Evolutionary conservation across 2,329 filamentous ascomycete genomes (phyloP), one percentile per base, ranked within the genome.

Genomic region (Calonectria fujianensis): DNA sequence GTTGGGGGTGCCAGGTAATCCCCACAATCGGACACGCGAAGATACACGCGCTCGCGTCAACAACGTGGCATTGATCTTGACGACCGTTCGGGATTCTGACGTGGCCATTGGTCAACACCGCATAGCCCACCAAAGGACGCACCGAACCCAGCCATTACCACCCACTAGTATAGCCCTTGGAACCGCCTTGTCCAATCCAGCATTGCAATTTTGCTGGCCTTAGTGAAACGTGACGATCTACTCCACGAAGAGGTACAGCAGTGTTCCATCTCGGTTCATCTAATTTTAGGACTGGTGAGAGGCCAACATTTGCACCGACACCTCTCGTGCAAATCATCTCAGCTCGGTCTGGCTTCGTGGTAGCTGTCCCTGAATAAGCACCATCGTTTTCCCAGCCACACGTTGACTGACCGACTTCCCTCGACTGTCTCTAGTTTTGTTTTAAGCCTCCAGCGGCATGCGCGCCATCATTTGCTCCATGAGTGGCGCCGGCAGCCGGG

Each of bases 31-130:
- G 39, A 39, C 51, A 32, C n/a, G 32, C 41, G 8, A 48, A 16
- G 45, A 48, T 48, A 48, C 29, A 39, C 20, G 24, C 32, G 32
- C 14, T 10, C 20, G n/a, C 32, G 45, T 48, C 18, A 29, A n/a
- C 54, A 70, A 70, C 68, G 68, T 70, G 68, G 45, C 31, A 45
- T 18, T 35, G 68, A 70, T 64, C 68, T 70, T 39, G 41, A 51
- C 57, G n/a, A 63, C 52, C 35, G 20, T 29, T 59, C 41, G 14
- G 37, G 45, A 27, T 57, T 64, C 68, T 70, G 68, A 70, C 68
- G 68, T 70, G 68, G 68, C 20, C 68, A 61, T 35, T 41, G 31
- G 39, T n/a, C 27, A 20, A 64, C 11, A 10, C 7, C 35, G 61
- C 61, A 65, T 39, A 29, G 61, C 41, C 57, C 39, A 41, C 57